Conservation (phyloP, 371 early-diverging fungal species). For the Capniomyces stellatus region DNA sequence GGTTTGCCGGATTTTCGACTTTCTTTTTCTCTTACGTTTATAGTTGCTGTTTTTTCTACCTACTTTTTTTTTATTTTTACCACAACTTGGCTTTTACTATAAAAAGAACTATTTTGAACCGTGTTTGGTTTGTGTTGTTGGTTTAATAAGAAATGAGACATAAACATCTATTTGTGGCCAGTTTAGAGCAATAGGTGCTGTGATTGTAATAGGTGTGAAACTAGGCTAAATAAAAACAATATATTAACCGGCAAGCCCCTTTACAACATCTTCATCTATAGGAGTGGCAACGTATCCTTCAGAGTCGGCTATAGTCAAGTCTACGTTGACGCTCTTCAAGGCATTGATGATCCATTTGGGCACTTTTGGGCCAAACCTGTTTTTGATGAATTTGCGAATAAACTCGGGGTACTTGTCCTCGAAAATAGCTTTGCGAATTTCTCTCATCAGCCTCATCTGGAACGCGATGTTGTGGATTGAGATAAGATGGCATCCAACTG, state of each 20-base stretch:
- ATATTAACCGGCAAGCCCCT: not conserved
- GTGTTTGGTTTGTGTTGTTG: too few relatives aligned
- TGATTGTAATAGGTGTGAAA: too few relatives aligned
- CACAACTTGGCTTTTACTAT: too few relatives aligned
- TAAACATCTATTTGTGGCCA: too few relatives aligned
- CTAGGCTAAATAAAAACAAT: too few relatives aligned
- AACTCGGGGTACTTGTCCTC: conserved; percentile 62
- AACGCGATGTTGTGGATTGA: conserved; percentile 83
- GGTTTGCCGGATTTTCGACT: too few relatives aligned
- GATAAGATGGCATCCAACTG: conserved; percentile 80
- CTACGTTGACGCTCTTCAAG: conserved; percentile 53
- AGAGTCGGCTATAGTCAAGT: conserved; percentile 25
- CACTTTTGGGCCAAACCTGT: conserved; percentile 47
- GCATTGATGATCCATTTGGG: conserved; percentile 81
- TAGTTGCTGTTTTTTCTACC: not conserved
- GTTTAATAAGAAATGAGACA: too few relatives aligned
- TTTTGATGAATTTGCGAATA: conserved; percentile 53
- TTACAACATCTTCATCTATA: conserved; percentile 16
- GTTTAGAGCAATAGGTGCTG: too few relatives aligned
- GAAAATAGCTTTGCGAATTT: conserved; percentile 58
- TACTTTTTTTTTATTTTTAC: not conserved
- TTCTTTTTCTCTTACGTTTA: too few relatives aligned
- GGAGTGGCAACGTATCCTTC: conserved; percentile 14
- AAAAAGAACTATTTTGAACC: too few relatives aligned
- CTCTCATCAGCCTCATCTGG: conserved; percentile 71